phyloP scores from a whole-genome alignment of 768 basidiomycete species.

The Mrakia gelida region DNA sequence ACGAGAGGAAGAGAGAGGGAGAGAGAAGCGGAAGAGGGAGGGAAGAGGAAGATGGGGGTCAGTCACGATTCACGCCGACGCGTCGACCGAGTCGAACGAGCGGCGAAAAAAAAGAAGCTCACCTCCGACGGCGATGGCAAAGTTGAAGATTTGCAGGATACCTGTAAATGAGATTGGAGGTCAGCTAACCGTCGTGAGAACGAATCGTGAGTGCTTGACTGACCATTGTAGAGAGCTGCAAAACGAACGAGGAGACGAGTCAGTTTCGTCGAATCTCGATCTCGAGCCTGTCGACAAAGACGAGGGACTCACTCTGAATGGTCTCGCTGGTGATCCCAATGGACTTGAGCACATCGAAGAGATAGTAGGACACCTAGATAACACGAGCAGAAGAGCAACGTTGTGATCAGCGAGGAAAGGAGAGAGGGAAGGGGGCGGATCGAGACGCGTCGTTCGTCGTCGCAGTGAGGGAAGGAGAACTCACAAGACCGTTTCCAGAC shows the following conservation, averaged over 20 bases:
- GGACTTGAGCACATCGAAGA: constrained; percentile 60
- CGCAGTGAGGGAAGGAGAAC: not conserved
- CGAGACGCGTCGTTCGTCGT: not conserved
- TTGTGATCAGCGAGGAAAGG: not conserved
- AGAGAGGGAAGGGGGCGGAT: no score
- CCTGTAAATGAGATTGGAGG: no score
- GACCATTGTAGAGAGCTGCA: constrained; percentile 30
- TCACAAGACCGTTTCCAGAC: constrained; percentile 68
- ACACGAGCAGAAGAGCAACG: not conserved
- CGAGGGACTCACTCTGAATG: constrained; percentile 51
- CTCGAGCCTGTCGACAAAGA: constrained; percentile 36
- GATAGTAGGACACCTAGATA: constrained; percentile 64
- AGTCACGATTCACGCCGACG: no score
- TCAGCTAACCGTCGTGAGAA: no score
- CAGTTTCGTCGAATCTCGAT: constrained; percentile 46
- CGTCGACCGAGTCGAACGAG: no score
- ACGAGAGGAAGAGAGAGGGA: no score
- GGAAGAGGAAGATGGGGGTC: no score
- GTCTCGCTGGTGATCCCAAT: constrained; percentile 43
- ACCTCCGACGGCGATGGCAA: constrained; percentile 44
- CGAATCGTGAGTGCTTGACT: no score
- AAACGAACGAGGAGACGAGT: not conserved
- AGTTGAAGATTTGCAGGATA: constrained; percentile 65
- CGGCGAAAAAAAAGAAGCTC: no score
- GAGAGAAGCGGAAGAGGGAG: no score